Evolutionary conservation across 208 protist species (phyloP).

Genomic region (Leishmania arabica): DNA sequence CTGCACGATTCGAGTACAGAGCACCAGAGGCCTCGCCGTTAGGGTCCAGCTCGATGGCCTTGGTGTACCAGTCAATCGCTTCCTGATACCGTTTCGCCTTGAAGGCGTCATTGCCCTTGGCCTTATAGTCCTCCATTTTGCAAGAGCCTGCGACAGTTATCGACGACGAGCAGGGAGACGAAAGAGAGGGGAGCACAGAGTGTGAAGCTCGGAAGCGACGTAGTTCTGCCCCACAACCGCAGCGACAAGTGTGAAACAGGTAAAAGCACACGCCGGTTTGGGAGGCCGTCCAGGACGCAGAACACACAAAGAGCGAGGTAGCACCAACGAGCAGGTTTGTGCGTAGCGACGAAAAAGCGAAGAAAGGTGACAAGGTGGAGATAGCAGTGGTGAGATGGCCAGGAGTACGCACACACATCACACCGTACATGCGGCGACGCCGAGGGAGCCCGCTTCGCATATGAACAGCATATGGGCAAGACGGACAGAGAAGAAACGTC

Average conservation of each 20-base stretch:
- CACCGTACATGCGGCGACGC: not conserved
- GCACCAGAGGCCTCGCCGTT: constrained; percentile 72
- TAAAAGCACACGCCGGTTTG: no score
- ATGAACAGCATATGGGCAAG: not conserved
- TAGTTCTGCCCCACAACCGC: not conserved
- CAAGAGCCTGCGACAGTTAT: not conserved
- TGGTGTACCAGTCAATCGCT: constrained; percentile 92
- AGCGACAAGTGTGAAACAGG: constrained; percentile 1
- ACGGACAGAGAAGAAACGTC: not conserved
- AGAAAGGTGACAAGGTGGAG: not conserved
- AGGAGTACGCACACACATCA: not conserved
- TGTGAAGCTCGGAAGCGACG: not conserved
- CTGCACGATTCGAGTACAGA: constrained; percentile 92
- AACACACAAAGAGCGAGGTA: not conserved
- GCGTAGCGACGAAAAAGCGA: not conserved
- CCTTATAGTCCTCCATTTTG: constrained; percentile 81
- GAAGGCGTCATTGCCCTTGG: constrained; percentile 92
- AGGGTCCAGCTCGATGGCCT: constrained; percentile 84
- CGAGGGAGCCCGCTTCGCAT: not conserved
- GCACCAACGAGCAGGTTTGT: not conserved
- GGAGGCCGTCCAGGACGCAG: not conserved
- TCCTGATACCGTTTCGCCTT: constrained; percentile 88
- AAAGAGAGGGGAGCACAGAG: not conserved
- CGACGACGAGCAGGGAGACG: not conserved
- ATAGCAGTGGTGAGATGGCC: not conserved